phyloP scores from a whole-genome alignment of 2,329 filamentous ascomycete genomes.

The Rhytidhysteron rufulum region DNA sequence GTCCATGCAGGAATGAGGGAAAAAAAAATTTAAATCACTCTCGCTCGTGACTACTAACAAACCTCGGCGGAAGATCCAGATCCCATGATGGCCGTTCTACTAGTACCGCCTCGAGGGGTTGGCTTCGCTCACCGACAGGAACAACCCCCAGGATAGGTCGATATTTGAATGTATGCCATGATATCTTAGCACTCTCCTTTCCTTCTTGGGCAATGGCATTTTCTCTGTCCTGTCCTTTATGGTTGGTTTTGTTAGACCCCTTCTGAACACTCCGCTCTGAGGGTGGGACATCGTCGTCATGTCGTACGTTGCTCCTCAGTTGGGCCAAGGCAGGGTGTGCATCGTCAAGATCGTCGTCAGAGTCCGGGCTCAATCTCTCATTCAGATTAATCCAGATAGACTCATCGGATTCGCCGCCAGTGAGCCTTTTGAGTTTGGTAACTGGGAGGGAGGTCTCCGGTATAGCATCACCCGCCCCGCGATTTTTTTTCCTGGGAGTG shows the following conservation, averaged over 20 bases:
- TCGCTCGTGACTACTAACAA: slow-evolving; percentile 34
- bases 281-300: slow-evolving; percentile 12
- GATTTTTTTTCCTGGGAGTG: slow-evolving; percentile 37
- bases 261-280: slow-evolving; percentile 8
- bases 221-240: slow-evolving; percentile 7
- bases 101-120: slow-evolving; percentile 71
- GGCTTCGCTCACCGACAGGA: slow-evolving; percentile 47
- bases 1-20: too few species aligned
- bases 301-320: slow-evolving; percentile 23
- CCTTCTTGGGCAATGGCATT: slow-evolving; percentile 17
- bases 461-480: slow-evolving; percentile 50
- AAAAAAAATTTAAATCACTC: background rate
- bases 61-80: slow-evolving; percentile 70
- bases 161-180: slow-evolving; percentile 91
- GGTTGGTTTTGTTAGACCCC: slow-evolving; percentile 7
- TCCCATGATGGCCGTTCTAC: slow-evolving; percentile 86
- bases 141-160: slow-evolving; percentile 81
- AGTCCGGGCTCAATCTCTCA: slow-evolving; percentile 16
- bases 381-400: slow-evolving; percentile 26
- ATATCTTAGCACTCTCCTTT: slow-evolving; percentile 34
- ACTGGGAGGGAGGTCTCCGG: slow-evolving; percentile 44
- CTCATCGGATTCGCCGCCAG: slow-evolving; percentile 34
- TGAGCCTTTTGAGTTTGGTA: slow-evolving; percentile 47
- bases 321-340: slow-evolving; percentile 17
- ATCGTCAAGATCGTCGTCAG: slow-evolving; percentile 37